Evolutionary conservation across 2,329 filamentous ascomycete genomes (phyloP).

Genomic region (Talaromyces sp.): DNA sequence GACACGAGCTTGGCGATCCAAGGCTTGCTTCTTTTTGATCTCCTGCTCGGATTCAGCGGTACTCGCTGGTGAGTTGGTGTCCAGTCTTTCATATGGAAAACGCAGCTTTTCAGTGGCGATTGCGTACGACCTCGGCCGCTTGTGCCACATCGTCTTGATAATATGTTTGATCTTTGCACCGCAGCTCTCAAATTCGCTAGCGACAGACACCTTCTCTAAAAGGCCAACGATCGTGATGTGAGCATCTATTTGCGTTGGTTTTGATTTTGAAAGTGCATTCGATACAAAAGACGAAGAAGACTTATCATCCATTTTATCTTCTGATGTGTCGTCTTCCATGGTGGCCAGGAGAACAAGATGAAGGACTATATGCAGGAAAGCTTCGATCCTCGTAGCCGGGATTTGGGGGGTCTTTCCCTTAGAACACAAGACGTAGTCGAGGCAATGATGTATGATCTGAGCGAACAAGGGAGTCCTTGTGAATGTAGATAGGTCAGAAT

Average conservation of each 20-base stretch:
- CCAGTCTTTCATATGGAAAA: conserved; percentile 71
- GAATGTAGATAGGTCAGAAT: conserved; percentile 71
- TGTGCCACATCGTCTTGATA: conserved; percentile 78
- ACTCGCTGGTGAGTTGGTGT: conserved; percentile 74
- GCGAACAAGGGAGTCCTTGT: conserved; percentile 81
- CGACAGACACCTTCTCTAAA: conserved; percentile 53
- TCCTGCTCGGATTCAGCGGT: conserved; percentile 60
- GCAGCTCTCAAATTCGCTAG: conserved; percentile 74
- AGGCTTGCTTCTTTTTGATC: conserved; percentile 82
- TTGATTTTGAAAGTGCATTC: conserved; percentile 63
- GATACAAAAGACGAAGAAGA: conserved; percentile 64
- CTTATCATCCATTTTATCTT: conserved; percentile 49
- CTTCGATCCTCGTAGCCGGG: conserved; percentile 77
- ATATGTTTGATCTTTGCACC: conserved; percentile 81
- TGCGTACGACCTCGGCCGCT: conserved; percentile 69
- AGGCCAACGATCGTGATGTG: conserved; percentile 51
- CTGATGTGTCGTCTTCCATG: conserved; percentile 68
- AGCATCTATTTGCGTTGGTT: conserved; percentile 40
- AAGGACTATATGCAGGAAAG: conserved; percentile 84
- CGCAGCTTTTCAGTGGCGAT: conserved; percentile 57
- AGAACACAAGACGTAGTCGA: conserved; percentile 74
- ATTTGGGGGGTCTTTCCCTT: conserved; percentile 67
- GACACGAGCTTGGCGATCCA: conserved; percentile 84
- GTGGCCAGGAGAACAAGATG: conserved; percentile 84
- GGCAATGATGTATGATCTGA: conserved; percentile 82